Evolutionary conservation across 1,284 basidiomycete genomes (phyloP).

Genomic region (Crucibulum cyathiforme): DNA sequence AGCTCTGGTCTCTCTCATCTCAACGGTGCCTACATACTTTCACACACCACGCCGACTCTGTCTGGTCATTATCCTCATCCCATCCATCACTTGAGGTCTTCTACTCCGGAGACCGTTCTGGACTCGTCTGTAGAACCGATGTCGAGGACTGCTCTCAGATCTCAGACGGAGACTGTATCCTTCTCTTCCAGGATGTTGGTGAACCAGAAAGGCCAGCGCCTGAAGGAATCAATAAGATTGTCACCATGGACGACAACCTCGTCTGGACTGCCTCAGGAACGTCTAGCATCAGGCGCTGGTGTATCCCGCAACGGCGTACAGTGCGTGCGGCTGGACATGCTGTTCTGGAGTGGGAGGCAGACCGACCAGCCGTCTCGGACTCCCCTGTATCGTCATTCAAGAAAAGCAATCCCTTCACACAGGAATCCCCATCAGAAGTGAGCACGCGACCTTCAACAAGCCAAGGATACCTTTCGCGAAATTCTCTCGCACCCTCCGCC

Average conservation of each 20-base stretch:
- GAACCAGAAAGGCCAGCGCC: conserved; percentile 40
- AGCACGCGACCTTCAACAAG: conserved; percentile 34
- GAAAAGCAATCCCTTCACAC: conserved; percentile 9
- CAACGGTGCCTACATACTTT: conserved; percentile 96
- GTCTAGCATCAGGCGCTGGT: conserved; percentile 86
- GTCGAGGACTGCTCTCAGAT: conserved; percentile 83
- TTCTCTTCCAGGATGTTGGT: conserved; percentile 77
- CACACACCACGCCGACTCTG: conserved; percentile 92
- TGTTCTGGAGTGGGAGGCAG: not conserved
- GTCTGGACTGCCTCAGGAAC: conserved; percentile 92
- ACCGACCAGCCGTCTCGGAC: not conserved
- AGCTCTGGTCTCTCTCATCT: conserved; percentile 90
- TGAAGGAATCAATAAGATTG: conserved; percentile 86
- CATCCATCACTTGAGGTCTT: conserved; percentile 92
- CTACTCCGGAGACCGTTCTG: conserved; percentile 95
- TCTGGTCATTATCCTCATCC: conserved; percentile 91
- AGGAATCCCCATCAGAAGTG: conserved; percentile 24
- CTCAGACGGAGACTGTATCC: conserved; percentile 87
- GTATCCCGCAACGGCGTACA: conserved; percentile 55
- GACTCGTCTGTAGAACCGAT: conserved; percentile 89
- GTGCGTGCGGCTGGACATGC: conserved; percentile 5
- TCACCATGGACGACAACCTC: conserved; percentile 83
- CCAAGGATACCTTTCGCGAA: conserved; percentile 22
- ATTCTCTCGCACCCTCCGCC: conserved; percentile 38
- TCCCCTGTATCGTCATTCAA: conserved; percentile 1